Conservation (phyloP, 202 grass and related monocot genomes). For the Panicum hallii region DNA sequence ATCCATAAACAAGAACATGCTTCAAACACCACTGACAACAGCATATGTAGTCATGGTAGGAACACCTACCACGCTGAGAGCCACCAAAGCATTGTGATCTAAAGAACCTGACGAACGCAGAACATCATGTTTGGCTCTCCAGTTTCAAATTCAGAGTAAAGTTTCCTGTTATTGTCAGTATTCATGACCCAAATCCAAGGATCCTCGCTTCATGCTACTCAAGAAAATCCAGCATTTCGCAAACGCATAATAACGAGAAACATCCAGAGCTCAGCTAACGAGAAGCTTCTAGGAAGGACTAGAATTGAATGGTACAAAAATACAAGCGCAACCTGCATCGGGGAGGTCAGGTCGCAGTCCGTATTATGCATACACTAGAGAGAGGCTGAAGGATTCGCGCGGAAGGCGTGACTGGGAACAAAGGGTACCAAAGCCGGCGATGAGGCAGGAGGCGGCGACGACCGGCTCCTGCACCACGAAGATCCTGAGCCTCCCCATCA, state of each 20-base stretch:
- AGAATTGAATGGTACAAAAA: background rate
- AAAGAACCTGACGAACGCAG: background rate
- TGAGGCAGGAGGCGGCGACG: slow-evolving; percentile 68
- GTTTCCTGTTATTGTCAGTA: background rate
- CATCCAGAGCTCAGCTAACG: background rate
- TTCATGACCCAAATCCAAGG: background rate
- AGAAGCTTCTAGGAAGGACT: background rate
- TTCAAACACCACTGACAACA: background rate
- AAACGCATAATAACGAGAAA: background rate
- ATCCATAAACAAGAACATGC: background rate
- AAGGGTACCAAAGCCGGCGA: slow-evolving; percentile 71
- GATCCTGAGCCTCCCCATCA: slow-evolving; percentile 65
- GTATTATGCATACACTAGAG: background rate
- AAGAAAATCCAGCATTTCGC: background rate
- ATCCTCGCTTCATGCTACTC: background rate
- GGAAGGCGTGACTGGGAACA: background rate
- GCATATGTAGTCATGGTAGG: background rate
- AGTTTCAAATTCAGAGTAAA: background rate
- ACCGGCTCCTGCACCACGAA: slow-evolving; percentile 70
- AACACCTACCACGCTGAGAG: background rate
- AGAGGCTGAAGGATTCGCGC: background rate
- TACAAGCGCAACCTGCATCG: background rate
- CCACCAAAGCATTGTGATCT: background rate
- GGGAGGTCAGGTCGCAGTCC: background rate
- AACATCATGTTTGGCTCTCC: background rate